These are phyloP conservation scores for Fusarium beomiforme DNA, from an alignment of 2,329 filamentous ascomycete species.

Conservation along the genomic window DNA sequence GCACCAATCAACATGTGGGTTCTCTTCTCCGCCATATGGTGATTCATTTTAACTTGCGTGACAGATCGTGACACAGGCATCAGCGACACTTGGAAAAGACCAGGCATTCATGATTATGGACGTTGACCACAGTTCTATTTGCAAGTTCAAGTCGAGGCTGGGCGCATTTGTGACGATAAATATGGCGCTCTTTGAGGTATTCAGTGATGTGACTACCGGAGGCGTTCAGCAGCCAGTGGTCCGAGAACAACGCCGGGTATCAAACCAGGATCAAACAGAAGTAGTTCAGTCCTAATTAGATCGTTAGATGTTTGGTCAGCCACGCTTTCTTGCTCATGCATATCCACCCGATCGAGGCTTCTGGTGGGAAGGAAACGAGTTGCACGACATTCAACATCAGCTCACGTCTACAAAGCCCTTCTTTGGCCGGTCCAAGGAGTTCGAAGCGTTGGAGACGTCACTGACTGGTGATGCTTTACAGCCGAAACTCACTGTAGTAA, in stretches of 20 bases:
- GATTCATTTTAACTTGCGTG: fast-evolving
- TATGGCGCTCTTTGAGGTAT: fast-evolving
- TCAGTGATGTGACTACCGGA: fast-evolving
- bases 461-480: fast-evolving
- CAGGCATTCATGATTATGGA: background rate
- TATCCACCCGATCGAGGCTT: background rate
- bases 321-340: background rate
- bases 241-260: fast-evolving
- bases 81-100: fast-evolving
- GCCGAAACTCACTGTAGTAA: fast-evolving
- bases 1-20: background rate
- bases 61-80: background rate
- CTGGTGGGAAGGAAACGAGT: background rate
- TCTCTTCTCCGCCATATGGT: fast-evolving
- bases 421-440: background rate
- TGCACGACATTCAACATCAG: background rate
- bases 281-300: background rate
- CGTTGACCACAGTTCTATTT: fast-evolving
- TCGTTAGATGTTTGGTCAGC: background rate
- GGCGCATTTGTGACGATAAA: background rate
- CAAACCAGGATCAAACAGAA: background rate
- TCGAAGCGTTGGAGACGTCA: fast-evolving
- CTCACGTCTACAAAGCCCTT: fast-evolving
- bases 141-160: fast-evolving
- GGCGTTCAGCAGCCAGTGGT: fast-evolving